Conservation (phyloP, 257 asterid species). For the Solanum phureja region DNA sequence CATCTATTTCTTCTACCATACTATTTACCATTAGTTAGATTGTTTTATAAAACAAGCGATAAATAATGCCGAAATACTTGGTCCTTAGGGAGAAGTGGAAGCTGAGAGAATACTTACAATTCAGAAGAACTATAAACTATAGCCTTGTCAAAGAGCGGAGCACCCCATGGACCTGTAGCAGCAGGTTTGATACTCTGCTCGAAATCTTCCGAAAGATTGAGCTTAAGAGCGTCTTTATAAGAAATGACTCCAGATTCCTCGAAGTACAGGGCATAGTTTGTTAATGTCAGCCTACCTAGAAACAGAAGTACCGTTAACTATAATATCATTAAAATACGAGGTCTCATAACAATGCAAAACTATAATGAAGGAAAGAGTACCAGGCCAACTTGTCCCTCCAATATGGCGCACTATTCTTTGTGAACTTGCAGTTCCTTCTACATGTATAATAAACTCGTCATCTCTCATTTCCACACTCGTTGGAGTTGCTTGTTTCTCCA, state of each 20-base stretch:
- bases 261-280: conserved; percentile 83
- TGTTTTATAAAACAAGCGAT: background rate
- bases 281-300: conserved; percentile 77
- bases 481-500: conserved; percentile 65
- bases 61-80: background rate
- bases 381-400: conserved; percentile 97
- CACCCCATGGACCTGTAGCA: conserved; percentile 96
- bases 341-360: background rate
- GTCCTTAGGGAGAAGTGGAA: background rate
- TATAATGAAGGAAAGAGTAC: conserved; percentile 18
- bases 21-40: background rate
- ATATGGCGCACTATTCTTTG: conserved; percentile 89
- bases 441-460: conserved; percentile 75
- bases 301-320: background rate
- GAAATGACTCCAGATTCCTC: conserved; percentile 69
- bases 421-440: conserved; percentile 76
- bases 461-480: conserved; percentile 45
- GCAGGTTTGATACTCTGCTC: conserved; percentile 47
- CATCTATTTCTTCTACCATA: background rate
- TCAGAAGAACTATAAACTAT: conserved; percentile 59
- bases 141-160: conserved; percentile 91
- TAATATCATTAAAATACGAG: background rate
- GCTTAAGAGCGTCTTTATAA: conserved; percentile 63
- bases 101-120: conserved; percentile 40
- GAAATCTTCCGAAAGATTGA: conserved; percentile 55